Percentiles rank a stretch among this genome's conserved stretches.
Conservation (phyloP, 768 basidiomycete genomes). For the Pisolithus marmoratus region DNA sequence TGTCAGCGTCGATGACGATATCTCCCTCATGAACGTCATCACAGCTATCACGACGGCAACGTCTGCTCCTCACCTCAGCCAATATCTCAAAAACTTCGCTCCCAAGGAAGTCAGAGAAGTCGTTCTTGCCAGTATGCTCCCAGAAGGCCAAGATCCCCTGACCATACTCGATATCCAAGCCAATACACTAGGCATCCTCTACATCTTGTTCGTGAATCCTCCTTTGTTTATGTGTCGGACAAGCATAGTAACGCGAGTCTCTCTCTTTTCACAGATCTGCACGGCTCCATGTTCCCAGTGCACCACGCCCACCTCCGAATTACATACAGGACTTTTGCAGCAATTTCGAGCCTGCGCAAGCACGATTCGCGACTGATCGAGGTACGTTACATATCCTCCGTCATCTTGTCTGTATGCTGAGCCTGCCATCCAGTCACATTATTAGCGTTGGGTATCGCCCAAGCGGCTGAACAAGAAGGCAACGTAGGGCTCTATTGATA, state of each 20-base stretch:
- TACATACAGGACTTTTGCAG: constrained; percentile 55
- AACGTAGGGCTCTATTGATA: constrained; percentile 40
- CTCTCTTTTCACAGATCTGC: constrained; percentile 44
- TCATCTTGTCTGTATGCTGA: neutral
- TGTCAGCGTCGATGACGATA: constrained; percentile 2
- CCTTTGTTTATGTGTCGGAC: neutral
- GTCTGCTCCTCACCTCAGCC: constrained; percentile 34
- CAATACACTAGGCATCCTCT: constrained; percentile 63
- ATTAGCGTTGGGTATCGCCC: constrained; percentile 59
- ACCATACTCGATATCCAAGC: constrained; percentile 44
- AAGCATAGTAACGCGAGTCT: neutral
- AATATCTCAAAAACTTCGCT: constrained; percentile 39
- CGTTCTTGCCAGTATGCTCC: constrained; percentile 47
- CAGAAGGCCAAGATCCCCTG: constrained; percentile 66
- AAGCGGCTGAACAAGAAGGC: constrained; percentile 40
- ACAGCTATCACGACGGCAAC: constrained; percentile 41
- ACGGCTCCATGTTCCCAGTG: constrained; percentile 39
- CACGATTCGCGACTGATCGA: constrained; percentile 63
- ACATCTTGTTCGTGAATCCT: constrained; percentile 56
- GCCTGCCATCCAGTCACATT: constrained; percentile 44
- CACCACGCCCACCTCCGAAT: constrained; percentile 35
- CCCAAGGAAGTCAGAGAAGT: constrained; percentile 55
- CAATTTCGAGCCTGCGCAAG: constrained; percentile 56
- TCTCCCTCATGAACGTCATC: constrained; percentile 37
- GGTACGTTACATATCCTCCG: constrained; percentile 31